phyloP scores from a whole-genome alignment of 495 filamentous ascomycete species.

The Astrocystis sublimbata region DNA sequence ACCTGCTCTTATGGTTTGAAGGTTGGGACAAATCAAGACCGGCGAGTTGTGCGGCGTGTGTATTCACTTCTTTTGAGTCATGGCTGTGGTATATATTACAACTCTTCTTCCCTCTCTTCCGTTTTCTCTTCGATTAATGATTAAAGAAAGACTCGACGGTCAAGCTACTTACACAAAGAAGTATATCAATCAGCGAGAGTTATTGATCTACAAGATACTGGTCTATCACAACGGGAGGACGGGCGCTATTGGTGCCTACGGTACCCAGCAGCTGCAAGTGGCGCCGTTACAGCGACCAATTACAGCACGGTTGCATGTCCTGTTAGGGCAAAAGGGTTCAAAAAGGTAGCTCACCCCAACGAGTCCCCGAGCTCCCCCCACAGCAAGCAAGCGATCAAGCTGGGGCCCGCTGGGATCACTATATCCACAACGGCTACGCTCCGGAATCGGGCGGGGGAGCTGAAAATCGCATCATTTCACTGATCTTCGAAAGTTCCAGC shows the following conservation, averaged over 20 bases:
- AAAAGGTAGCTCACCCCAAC: neutral
- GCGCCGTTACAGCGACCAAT: slow-evolving; percentile 8
- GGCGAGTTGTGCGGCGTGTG: too few relatives aligned
- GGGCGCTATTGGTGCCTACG: neutral
- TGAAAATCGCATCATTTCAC: slow-evolving; percentile 3
- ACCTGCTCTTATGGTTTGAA: neutral
- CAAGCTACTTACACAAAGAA: too few relatives aligned
- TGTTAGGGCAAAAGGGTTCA: slow-evolving; percentile 15
- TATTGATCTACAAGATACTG: too few relatives aligned
- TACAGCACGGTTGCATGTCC: slow-evolving; percentile 4
- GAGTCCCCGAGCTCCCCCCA: too few relatives aligned
- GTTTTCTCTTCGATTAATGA: neutral
- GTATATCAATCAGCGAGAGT: too few relatives aligned
- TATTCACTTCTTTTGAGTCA: neutral
- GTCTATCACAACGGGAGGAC: neutral
- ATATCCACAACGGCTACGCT: slow-evolving; percentile 12
- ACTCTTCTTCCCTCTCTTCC: neutral
- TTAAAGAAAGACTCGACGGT: too few relatives aligned
- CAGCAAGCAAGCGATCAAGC: too few relatives aligned
- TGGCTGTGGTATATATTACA: too few relatives aligned
- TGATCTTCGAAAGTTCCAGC: neutral
- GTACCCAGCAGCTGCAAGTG: neutral
- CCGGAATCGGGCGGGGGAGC: slow-evolving; percentile 18
- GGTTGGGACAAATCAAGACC: too few relatives aligned
- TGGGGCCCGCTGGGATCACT: neutral